Evolutionary conservation across 441 rosid genomes (phyloP).

Genomic region (Capsella rubella): DNA sequence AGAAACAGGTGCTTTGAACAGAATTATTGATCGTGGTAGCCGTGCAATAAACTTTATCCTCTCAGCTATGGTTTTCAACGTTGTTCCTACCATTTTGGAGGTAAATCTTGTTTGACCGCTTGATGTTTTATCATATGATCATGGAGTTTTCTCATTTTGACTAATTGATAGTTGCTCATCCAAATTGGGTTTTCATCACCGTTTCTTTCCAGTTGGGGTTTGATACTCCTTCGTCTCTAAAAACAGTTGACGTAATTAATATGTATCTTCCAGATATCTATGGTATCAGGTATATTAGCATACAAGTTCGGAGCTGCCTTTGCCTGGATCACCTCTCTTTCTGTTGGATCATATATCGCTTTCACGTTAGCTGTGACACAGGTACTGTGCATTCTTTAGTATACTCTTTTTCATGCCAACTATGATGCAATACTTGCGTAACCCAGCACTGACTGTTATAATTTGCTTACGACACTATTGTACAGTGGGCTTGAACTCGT

Average conservation of each 20-base stretch:
- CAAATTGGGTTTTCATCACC: conserved; percentile 15
- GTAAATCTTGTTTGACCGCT: conserved; percentile 51
- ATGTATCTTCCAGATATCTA: conserved; percentile 76
- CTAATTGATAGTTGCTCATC: conserved; percentile 4
- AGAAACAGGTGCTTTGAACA: conserved; percentile 93
- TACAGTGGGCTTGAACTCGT: conserved; percentile 7
- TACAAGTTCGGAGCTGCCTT: conserved; percentile 90
- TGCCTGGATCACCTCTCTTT: conserved; percentile 85
- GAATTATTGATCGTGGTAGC: conserved; percentile 96
- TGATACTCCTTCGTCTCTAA: conserved; percentile 40
- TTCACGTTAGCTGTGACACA: conserved; percentile 90
- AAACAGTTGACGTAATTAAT: conserved; percentile 50
- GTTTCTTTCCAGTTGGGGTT: conserved; percentile 20
- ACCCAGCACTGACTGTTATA: conserved; percentile 12
- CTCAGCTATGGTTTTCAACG: conserved; percentile 90
- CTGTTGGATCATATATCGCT: conserved; percentile 77
- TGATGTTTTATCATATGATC: conserved; percentile 18
- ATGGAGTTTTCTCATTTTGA: conserved; percentile 17
- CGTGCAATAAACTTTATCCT: conserved; percentile 91
- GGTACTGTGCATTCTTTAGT: conserved; percentile 51
- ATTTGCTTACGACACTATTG: conserved; percentile 3
- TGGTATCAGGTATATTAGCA: conserved; percentile 91
- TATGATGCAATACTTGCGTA: conserved; percentile 20
- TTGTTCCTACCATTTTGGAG: conserved; percentile 90
- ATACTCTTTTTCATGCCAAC: conserved; percentile 1